Evolutionary conservation across 2,329 filamentous ascomycete species (phyloP), one percentile per base, ranked within the genome.

Genomic region (Penicillium frequentans): DNA sequence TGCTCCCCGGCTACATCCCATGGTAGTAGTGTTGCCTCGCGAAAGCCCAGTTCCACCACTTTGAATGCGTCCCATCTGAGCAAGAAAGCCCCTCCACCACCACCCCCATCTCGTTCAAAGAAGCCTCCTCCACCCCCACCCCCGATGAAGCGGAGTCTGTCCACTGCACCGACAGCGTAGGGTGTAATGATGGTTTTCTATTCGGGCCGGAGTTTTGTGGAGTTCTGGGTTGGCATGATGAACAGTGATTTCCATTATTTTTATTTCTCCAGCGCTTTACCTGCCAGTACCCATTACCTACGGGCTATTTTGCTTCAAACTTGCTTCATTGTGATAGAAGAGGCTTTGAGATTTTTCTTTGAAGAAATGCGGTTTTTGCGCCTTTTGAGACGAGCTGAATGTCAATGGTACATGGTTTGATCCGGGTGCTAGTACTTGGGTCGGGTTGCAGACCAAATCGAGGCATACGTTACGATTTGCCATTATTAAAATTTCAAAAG

Each of bases 101-200:
- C 86, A 24, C 84, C 84, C 26, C 83, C 84, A 9, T 82, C 82
- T 23, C 77, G 86, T 67, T 75, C 83, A 35, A 89, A 88, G 79
- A 89, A 89, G 72, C 85, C 86, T 13, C 82, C 84, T 23, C 85
- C 86, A 58, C 84, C 84, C 37, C 86, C 85, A 23, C 84, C 84
- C 11, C 86, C 86, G 23, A 82, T 86, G 75, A 88, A 88, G 78
- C 77, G 84, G 63, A 81, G 67, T 24, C 54, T 72, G 26, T 52
- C 74, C 4, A 65, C 69, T 42, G 65, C 66, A 31, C 65, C 60
- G 3, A 64, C 70, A 54, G 59, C 59, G 44, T 73, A 62, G 33
- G n/a, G 10, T 16, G 13, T n/a, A 14, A 24, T 43, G 33, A 19
- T 19, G 23, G 11, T 14, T 42, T 35, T 52, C 29, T 13, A 24